Evolutionary conservation across 495 filamentous ascomycete species (phyloP).

Genomic region (Corynascus novoguineensis): DNA sequence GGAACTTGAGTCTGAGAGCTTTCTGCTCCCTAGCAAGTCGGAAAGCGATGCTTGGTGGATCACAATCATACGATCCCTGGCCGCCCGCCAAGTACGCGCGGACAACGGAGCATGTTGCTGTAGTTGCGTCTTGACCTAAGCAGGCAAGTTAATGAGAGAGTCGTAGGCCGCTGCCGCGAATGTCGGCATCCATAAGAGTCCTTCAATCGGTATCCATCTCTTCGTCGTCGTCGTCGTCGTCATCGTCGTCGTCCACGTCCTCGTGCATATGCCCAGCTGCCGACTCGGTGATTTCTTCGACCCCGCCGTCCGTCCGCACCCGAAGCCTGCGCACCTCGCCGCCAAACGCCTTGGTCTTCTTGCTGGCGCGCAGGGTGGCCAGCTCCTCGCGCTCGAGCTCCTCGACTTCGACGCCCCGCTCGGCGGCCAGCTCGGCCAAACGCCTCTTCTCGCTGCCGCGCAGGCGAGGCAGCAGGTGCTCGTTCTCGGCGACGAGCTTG

Average conservation of each 20-base stretch:
- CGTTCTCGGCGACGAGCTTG: constrained; percentile 84
- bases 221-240: constrained; percentile 39
- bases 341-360: constrained; percentile 47
- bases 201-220: constrained; percentile 67
- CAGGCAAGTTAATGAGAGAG: neutral
- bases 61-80: neutral
- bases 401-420: constrained; percentile 48
- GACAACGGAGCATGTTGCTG: neutral
- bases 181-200: neutral
- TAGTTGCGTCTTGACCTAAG: neutral
- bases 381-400: constrained; percentile 45
- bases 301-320: constrained; percentile 60
- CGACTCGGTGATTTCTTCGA: constrained; percentile 48
- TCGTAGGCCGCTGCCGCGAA: neutral
- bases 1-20: neutral
- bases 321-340: constrained; percentile 58
- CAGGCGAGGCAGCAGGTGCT: constrained; percentile 71
- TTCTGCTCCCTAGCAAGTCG: neutral
- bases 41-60: neutral
- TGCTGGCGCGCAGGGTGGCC: constrained; percentile 25
- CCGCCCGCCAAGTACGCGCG: neutral
- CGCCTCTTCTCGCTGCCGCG: constrained; percentile 51
- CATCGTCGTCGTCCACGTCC: constrained; percentile 34
- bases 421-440: constrained; percentile 47
- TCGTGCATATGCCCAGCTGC: constrained; percentile 15